Conservation (phyloP, 345 rosid genomes). For the Eucalyptus camaldulensis region DNA sequence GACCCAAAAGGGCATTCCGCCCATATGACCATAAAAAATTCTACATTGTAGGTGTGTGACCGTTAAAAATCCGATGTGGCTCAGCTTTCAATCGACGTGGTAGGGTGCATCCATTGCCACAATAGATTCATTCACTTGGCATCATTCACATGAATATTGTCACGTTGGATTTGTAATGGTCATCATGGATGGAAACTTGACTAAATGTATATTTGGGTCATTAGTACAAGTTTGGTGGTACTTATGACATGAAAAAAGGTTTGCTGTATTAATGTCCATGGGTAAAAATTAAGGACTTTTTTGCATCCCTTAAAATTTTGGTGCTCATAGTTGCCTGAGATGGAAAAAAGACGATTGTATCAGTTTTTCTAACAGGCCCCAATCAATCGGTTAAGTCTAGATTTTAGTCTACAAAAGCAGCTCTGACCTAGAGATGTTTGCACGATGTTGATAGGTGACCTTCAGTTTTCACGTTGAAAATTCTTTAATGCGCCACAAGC, state of each 20-base stretch:
- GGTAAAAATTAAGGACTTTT: not conserved
- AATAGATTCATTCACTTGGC: not conserved
- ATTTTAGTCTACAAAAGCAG: not conserved
- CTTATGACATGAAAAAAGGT: not conserved
- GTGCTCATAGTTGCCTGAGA: not conserved
- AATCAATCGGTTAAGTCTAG: not conserved
- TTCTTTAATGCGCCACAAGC: not conserved
- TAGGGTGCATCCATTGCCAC: not conserved
- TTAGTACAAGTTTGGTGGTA: not conserved
- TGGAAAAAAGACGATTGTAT: not conserved
- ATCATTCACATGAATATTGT: not conserved
- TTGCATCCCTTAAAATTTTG: not conserved
- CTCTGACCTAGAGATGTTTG: not conserved
- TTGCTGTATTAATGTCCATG: not conserved
- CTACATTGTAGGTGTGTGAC: not conserved
- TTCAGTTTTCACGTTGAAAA: not conserved
- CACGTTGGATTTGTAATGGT: not conserved
- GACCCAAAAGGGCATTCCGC: not conserved
- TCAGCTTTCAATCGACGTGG: not conserved
- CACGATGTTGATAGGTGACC: not conserved
- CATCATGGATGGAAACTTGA: not conserved
- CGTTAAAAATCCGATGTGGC: not conserved
- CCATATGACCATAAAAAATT: not conserved
- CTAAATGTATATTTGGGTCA: not conserved
- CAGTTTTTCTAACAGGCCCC: not conserved